Base-by-base conservation (phyloP, 495 filamentous ascomycete genomes). In the Chaetomium tenue region DNA sequence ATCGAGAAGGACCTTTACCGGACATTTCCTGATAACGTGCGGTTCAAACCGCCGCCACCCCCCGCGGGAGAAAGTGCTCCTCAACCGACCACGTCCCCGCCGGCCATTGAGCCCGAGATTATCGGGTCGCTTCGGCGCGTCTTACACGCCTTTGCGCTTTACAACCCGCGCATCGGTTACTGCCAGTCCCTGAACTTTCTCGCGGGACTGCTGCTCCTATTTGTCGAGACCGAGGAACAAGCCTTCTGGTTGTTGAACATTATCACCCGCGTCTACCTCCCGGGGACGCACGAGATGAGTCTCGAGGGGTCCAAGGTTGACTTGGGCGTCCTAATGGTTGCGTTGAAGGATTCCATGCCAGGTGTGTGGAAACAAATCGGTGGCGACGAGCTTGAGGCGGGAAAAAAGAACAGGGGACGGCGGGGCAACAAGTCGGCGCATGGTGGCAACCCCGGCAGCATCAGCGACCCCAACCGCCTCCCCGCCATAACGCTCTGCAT, bases 131-230 rank as follows among this genome's bases (percentile, higher is more conserved):
- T 98, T 2, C 87, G 94, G 22, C 86, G 91, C 26, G 91, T 98
- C 11, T 83, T 98, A 42, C 88, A 89, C 68, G 91, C 93, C 11
- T 98, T 96, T 74, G 87, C 94, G 8, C 83, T 96, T 30, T 88
- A 96, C 76, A 92, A 91, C 63, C 93, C 94, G 2, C 82, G 84
- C 62, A 91, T 97, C 68, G 94, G 94, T 22, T 98, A 98, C 72
- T 98, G 94, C 63, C 94, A 98, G 71, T 96, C 91, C 13, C 85
- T 98, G 13, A 98, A 98, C 76, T 98, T 98, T 76, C 83, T 98
- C 61, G 91, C 93, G n/a, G 94, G 92, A 15, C 82, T 97, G 57
- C 83, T 98, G n/a, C 87, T 98, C 9, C 84, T 98, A 0, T 97
- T 98, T 73, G 86, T 98, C 52, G 78, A 84, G 55, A 84, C 88